Evolutionary conservation across 2,329 filamentous ascomycete species (phyloP), one percentile per base, ranked within the genome.

Genomic region (Corniculantispora saksenae): DNA sequence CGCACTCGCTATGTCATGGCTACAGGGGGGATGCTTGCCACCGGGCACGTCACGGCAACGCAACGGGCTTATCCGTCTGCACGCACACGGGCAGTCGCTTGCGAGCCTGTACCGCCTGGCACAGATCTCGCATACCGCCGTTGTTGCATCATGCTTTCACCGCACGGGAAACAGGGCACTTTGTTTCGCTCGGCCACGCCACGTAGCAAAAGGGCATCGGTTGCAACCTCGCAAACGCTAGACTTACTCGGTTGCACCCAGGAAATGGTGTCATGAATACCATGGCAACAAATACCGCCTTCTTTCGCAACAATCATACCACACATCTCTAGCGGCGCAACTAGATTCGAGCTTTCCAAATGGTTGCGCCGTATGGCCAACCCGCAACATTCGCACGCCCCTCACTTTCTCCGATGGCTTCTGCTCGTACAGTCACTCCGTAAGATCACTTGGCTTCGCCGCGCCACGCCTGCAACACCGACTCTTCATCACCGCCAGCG

Each of bases 61-160:
- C 15, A 40, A 25, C 60, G 51, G 51, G 17, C 48, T 10, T 61
- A 29, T 43, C 58, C 58, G 47, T 32, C 47, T 32, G 32, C 47
- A 60, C 51, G 51, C 29, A 27, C 23, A 12, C n/a, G 9, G n/a
- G 25, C 57, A 45, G 47, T 59, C 57, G 57, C 57, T 27, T 47
- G 32, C 29, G 32, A 48, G 43, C 21, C 35, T 10, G 17, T 27
- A 27, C 47, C 13, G 21, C 32, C 29, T 61, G 45, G 15, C 12
- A 47, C 35, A 54, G 48, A 62, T 62, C 51, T 55, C 55, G 60
- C 38, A 55, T 61, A 23, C n/a, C 57, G 15, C 43, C 57, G n/a
- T n/a, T 27, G 8, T 61, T 54, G 23, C 23, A 54, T 45, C 25
- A 54, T 32, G 23, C 35, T 53, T 43, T 54, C 21, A 15, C 45